Base-by-base conservation (phyloP, 2,329 filamentous ascomycete genomes). In the Incumbomyces delicatus region DNA sequence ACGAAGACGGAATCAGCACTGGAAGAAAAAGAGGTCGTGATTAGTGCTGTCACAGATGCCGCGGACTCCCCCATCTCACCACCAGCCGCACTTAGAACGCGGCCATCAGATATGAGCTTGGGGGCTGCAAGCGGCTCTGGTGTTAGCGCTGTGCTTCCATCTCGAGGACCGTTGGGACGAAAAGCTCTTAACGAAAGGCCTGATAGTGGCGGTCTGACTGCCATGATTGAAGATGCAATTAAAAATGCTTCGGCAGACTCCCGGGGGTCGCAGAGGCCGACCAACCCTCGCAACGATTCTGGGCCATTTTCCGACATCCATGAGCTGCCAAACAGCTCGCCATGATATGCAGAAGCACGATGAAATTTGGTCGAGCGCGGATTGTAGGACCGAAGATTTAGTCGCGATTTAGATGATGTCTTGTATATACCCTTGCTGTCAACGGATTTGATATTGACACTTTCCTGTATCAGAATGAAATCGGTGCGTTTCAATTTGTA, bases 261-360 rank as follows among this genome's bases (percentile, higher is more conserved):
- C 50, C 20, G 46, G 46, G 45, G 13, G 38, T 42, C 8, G 49
- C 45, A 29, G 41, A 44, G 34, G 42, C 58, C 54, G 22, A 59
- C 53, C 35, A 52, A 52, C 32, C 61, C 34, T 35, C 49, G 33
- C 59, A 36, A 60, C 61, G 50, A 69, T 41, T 53, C 53, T n/a
- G 50, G 67, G 49, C 67, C 67, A 4, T 70, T 70, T 52, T 68
- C 66, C 13, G 67, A 70, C 49, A 60, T 59, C 14, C 66, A 70
- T 52, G 67, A 69, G 36, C 36, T 47, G 36, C 36, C 36, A 16
- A 47, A 30, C 33, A 30, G 17, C 20, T 13, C 27, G 44, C 32
- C 35, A 18, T 40, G 36, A 33, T 2, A 3, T 29, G 36, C 34
- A 14, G 6, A 8, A 6, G 16, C 22, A 27, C 4, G 22, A 27